These are phyloP conservation scores for Penicillium brasilianum DNA, from an alignment of 2,329 filamentous ascomycete species.

Conservation along the genomic window DNA sequence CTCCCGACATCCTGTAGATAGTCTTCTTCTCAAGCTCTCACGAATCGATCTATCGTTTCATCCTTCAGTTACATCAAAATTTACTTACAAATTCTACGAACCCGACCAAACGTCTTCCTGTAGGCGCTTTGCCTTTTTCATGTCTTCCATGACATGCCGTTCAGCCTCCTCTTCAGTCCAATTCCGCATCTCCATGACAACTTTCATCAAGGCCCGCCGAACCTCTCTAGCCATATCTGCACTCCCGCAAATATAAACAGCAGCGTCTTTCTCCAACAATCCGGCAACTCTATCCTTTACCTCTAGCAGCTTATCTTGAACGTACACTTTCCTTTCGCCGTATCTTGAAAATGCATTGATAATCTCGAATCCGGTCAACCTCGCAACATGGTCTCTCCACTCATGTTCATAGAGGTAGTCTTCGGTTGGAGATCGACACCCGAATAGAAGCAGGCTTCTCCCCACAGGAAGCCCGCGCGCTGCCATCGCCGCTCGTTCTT, in stretches of 20 bases:
- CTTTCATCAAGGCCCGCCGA: neutral
- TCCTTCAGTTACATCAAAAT: conserved; percentile 1
- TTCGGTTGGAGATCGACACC: neutral
- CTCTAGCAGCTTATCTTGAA: neutral
- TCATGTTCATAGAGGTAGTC: neutral
- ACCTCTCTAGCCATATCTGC: conserved; percentile 1
- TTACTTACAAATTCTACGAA: neutral
- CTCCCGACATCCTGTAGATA: neutral
- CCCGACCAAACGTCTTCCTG: conserved; percentile 1
- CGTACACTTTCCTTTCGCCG: neutral
- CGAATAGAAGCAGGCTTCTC: neutral
- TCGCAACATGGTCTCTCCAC: neutral
- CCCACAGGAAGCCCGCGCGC: neutral
- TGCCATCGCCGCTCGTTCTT: neutral
- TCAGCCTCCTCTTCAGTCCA: neutral
- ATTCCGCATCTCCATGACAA: neutral
- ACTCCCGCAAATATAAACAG: neutral
- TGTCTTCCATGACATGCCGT: conserved; percentile 1
- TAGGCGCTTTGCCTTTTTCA: conserved; percentile 1
- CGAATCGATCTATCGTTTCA: conserved; percentile 1
- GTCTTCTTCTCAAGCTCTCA: neutral
- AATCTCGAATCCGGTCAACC: neutral
- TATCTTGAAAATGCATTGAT: conserved; percentile 2
- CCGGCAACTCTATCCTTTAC: neutral
- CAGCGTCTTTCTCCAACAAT: neutral